phyloP scores from a whole-genome alignment of 306 rosid genomes.

The Trichosanthes cucumerina region DNA sequence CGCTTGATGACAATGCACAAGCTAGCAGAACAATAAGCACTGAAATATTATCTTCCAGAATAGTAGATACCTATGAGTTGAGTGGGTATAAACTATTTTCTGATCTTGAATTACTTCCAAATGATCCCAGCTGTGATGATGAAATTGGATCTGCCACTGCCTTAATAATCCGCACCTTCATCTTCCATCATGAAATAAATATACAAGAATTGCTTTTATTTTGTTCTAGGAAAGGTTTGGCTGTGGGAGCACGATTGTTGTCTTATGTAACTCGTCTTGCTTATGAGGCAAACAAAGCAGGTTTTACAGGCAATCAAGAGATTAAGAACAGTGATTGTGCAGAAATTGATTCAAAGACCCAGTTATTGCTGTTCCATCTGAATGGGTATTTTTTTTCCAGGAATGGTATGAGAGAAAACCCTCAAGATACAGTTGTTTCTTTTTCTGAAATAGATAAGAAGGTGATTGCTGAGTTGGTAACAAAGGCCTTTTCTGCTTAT shows the following conservation, averaged over 20 bases:
- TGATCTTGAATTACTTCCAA: conserved; percentile 9
- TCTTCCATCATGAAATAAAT: conserved; percentile 14
- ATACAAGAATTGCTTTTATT: conserved; percentile 21
- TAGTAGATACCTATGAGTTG: conserved; percentile 8
- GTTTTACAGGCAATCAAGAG: not conserved
- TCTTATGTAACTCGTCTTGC: conserved; percentile 22
- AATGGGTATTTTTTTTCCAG: conserved; percentile 8
- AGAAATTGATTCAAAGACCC: not conserved
- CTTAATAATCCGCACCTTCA: conserved; percentile 15
- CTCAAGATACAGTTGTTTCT: not conserved
- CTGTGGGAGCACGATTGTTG: conserved; percentile 19
- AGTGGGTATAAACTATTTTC: conserved; percentile 22
- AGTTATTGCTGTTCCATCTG: conserved; percentile 13
- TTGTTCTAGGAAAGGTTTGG: conserved; percentile 19
- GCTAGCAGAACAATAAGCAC: not conserved
- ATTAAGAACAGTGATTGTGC: not conserved
- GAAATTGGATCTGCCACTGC: conserved; percentile 23
- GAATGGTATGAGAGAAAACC: conserved; percentile 2
- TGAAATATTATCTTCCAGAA: conserved; percentile 13
- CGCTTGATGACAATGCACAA: conserved; percentile 7
- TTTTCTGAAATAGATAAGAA: conserved; percentile 10
- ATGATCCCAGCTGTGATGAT: conserved; percentile 14
- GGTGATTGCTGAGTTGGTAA: conserved; percentile 11
- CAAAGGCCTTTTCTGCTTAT: conserved; percentile 24
- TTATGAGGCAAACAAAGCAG: conserved; percentile 16